Evolutionary conservation across 106 monocot species (phyloP).

Genomic region (Allium cepa): DNA sequence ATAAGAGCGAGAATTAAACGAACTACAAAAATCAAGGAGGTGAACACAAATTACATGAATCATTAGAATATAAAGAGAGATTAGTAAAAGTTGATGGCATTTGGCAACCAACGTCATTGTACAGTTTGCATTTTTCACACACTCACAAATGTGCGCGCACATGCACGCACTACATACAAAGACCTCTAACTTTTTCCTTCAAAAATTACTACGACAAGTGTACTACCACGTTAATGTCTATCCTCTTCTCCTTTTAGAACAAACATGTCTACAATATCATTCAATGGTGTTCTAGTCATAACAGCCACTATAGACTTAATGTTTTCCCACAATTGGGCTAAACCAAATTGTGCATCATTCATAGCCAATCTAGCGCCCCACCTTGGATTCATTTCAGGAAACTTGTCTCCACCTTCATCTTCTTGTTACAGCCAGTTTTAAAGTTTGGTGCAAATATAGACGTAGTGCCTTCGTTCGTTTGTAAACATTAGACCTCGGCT

Average conservation of each 20-base stretch:
- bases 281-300: background rate
- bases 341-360: constrained; percentile 9
- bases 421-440: constrained; percentile 23
- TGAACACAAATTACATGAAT: too few relatives aligned
- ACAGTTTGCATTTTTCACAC: too few relatives aligned
- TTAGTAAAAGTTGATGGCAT: too few relatives aligned
- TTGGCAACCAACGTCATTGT: too few relatives aligned
- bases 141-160: too few relatives aligned
- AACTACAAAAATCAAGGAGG: too few relatives aligned
- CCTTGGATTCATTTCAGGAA: constrained; percentile 24
- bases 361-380: constrained; percentile 18
- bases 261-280: background rate
- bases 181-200: background rate
- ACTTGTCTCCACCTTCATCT: constrained; percentile 22
- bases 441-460: constrained; percentile 14
- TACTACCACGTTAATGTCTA: too few relatives aligned
- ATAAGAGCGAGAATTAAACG: too few relatives aligned
- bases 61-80: too few relatives aligned
- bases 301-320: background rate
- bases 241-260: background rate
- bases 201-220: background rate
- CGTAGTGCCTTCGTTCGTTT: constrained; percentile 23
- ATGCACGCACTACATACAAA: background rate
- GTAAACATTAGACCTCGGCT: constrained; percentile 7
- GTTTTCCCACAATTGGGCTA: constrained; percentile 4